phyloP scores from a whole-genome alignment of 768 basidiomycete species.

The Lentinus tigrinus region DNA sequence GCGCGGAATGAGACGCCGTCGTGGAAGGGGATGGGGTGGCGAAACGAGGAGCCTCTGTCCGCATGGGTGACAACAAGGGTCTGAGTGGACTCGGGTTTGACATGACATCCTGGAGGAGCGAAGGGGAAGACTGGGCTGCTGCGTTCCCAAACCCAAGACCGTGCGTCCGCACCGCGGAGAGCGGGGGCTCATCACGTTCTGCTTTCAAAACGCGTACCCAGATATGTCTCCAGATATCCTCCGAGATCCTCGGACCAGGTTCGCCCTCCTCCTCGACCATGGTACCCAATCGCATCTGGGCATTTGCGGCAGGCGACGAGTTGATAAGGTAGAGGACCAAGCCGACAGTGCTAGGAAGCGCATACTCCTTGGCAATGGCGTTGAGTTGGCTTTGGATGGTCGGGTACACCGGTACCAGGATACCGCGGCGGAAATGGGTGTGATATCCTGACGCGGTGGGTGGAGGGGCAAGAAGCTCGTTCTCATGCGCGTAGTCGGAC shows the following conservation, averaged over 20 bases:
- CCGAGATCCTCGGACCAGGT: slow-evolving; percentile 80
- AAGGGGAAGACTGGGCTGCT: slow-evolving; percentile 24
- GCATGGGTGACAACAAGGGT: slow-evolving; percentile 46
- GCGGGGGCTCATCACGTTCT: slow-evolving; percentile 47
- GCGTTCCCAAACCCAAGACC: slow-evolving; percentile 42
- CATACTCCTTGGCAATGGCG: slow-evolving; percentile 92
- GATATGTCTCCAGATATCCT: slow-evolving; percentile 85
- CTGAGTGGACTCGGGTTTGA: slow-evolving; percentile 32
- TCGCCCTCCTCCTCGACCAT: slow-evolving; percentile 33
- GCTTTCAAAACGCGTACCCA: slow-evolving; percentile 70
- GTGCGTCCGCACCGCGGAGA: slow-evolving; percentile 36
- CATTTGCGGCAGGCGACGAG: slow-evolving; percentile 24
- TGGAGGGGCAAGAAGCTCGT: slow-evolving; percentile 52
- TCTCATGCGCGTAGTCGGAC: slow-evolving; percentile 39
- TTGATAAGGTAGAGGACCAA: slow-evolving; percentile 79
- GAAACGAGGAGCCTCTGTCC: slow-evolving; percentile 35
- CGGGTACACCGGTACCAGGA: slow-evolving; percentile 82
- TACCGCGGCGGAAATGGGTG: slow-evolving; percentile 76
- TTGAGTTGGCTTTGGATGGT: slow-evolving; percentile 79
- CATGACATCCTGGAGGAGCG: slow-evolving; percentile 33
- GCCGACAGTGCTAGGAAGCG: slow-evolving; percentile 82
- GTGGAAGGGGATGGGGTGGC: slow-evolving; percentile 45
- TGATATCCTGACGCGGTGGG: slow-evolving; percentile 72
- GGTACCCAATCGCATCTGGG: slow-evolving; percentile 31
- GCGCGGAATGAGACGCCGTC: slow-evolving; percentile 27